Conservation (phyloP, 139 green algal species). For the Chlamydomonas sp. region DNA sequence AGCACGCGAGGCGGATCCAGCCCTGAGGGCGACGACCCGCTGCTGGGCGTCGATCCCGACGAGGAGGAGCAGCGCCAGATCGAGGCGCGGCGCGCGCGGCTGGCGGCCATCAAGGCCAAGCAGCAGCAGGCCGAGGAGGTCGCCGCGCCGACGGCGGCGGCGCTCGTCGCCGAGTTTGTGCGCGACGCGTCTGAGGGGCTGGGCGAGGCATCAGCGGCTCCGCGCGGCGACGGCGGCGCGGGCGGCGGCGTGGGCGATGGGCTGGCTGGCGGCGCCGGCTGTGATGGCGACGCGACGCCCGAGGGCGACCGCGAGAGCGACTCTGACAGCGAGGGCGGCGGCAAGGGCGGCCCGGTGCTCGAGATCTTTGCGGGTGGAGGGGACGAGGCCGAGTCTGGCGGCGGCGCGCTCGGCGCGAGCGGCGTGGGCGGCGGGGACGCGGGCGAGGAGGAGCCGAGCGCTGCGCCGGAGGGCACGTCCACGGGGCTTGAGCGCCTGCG, state of each 20-base stretch:
- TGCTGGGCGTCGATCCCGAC: neutral
- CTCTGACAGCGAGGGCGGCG: neutral
- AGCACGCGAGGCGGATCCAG: neutral
- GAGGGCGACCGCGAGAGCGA: conserved; percentile 3
- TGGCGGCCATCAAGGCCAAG: conserved; percentile 15
- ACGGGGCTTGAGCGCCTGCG: neutral
- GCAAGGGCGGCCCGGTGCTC: neutral
- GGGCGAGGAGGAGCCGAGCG: neutral
- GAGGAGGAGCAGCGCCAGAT: conserved; percentile 14
- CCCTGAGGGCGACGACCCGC: neutral
- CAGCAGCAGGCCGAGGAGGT: neutral
- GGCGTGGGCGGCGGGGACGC: neutral
- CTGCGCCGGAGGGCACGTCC: neutral
- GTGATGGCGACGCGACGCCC: neutral
- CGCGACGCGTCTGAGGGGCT: neutral
- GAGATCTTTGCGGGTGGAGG: conserved; percentile 6
- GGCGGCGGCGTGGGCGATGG: neutral
- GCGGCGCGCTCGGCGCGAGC: too few relatives aligned
- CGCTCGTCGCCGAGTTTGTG: neutral
- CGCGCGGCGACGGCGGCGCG: neutral
- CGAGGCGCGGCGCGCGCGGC: conserved; percentile 9
- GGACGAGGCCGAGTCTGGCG: neutral
- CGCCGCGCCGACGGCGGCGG: too few relatives aligned
- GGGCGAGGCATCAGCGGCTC: neutral
- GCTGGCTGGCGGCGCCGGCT: neutral